phyloP scores from a whole-genome alignment of 176 grass and related monocot species.

The Oryza coarctata region DNA sequence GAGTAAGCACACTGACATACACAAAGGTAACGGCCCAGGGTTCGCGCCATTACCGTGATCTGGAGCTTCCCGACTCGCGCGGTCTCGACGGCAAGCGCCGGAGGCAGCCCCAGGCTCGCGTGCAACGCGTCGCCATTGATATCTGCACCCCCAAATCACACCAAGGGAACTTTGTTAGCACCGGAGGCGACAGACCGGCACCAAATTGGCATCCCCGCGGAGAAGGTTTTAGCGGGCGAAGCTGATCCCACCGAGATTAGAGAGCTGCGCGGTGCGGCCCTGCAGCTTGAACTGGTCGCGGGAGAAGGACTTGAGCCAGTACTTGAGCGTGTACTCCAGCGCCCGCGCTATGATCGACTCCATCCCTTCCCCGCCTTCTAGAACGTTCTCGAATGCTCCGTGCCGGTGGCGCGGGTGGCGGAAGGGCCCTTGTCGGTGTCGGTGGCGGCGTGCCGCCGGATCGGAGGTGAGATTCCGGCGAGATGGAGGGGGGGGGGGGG shows the following conservation, averaged over 20 bases:
- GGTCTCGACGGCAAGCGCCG: conserved; percentile 70
- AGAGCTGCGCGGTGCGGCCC: conserved; percentile 92
- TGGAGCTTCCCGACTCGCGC: conserved; percentile 88
- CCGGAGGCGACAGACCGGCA: conserved; percentile 3
- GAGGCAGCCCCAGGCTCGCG: conserved; percentile 83
- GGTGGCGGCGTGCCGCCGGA: conserved; percentile 36
- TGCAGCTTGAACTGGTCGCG: conserved; percentile 99
- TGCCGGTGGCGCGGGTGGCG: background rate
- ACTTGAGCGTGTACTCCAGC: conserved; percentile 99
- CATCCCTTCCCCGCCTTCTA: conserved; percentile 45
- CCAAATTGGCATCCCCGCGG: conserved; percentile 24
- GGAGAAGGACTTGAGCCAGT: conserved; percentile 99
- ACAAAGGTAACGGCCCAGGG: background rate
- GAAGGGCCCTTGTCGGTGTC: background rate
- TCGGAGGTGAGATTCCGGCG: conserved; percentile 56
- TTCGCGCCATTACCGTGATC: conserved; percentile 72
- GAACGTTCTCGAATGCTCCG: background rate
- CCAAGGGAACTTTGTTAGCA: no score
- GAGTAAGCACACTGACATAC: background rate
- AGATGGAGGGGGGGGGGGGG: conserved; percentile 9
- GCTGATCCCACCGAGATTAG: conserved; percentile 66
- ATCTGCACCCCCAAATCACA: conserved; percentile 61
- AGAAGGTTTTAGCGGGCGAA: background rate
- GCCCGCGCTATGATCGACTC: conserved; percentile 99
- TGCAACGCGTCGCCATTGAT: conserved; percentile 96